Base-by-base conservation (phyloP, 2,329 filamentous ascomycete species). In the Annulohypoxylon truncatum region DNA sequence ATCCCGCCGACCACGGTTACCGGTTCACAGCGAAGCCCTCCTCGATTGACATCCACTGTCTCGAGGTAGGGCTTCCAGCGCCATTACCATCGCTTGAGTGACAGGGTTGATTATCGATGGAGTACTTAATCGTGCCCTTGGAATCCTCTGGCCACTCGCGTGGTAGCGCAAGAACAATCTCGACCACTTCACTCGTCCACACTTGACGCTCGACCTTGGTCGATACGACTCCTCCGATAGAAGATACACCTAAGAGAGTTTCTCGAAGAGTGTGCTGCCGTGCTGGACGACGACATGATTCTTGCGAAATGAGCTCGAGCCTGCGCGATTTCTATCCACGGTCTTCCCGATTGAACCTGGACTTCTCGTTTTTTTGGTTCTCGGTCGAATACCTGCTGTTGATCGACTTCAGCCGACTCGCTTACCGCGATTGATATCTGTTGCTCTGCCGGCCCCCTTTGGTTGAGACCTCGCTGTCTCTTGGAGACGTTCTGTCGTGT, bases 1-100 rank as follows among this genome's bases (percentile, higher is more conserved):
- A 65, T 68, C 67, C 64, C 67, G 67, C 35, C 26, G 61, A 24
- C 65, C 61, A 44, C 67, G 67, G 67, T 68, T n/a, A 70, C 20
- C 28, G 51, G 67, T 40, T 46, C 20, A 26, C 18, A 48, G 52
- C 26, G 56, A 51, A 40, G 54, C 18, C 28, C 40, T 42, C 57
- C 58, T 65, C 38, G 67, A 61, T 69, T 29, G 64, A 69, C 54
- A 64, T n/a, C 22, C 8, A 40, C 51, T 65, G 67, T 69, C 64
- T 69, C 64, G 64, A 63, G 50, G 51, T 24, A 13, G 38, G 46
- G 29, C 15, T 33, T 40, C 54, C 48, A 10, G 46, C 26, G 13
- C 40, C 12, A 15, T 24, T 4, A n/a, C 44, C 18, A 9, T 13
- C 42, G 58, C 28, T 67, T 63, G 67, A 67, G 64, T 55, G 67